These are phyloP conservation scores for Quambalaria eucalypti DNA, from an alignment of 1,284 basidiomycete species.

Conservation along the genomic window DNA sequence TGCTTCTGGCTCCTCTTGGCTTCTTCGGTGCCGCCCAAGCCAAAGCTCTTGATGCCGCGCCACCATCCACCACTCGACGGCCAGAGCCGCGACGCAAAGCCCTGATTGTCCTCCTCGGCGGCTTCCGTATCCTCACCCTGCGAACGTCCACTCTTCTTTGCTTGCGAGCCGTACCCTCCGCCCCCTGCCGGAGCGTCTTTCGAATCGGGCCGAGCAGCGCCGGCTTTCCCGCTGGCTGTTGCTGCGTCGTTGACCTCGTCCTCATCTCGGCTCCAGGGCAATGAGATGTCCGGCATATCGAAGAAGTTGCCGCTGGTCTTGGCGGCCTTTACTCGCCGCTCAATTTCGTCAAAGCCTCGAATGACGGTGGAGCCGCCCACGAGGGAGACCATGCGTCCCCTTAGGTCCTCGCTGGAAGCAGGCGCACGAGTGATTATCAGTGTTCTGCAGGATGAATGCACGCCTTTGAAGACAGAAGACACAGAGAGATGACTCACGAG, in stretches of 20 bases:
- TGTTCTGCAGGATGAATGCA: neutral
- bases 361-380: constrained; percentile 35
- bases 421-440: neutral
- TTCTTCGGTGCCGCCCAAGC: constrained; percentile 9
- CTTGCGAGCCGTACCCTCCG: constrained; percentile 7
- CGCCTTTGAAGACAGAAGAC: neutral
- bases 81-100: constrained; percentile 15
- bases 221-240: constrained; percentile 7
- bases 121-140: neutral
- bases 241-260: neutral
- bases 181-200: constrained; percentile 15
- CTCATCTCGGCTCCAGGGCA: constrained; percentile 16
- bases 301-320: constrained; percentile 12
- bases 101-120: neutral
- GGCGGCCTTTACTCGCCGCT: constrained; percentile 17
- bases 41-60: neutral
- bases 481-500: constrained; percentile 7
- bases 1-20: constrained; percentile 25
- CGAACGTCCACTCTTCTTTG: too few species aligned
- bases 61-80: constrained; percentile 23
- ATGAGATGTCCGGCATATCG: constrained; percentile 5
- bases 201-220: constrained; percentile 17
- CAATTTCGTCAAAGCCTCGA: constrained; percentile 33
- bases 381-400: constrained; percentile 28
- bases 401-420: constrained; percentile 15